Conservation (phyloP, 2,329 filamentous ascomycete species). For the Cadophora gregata region DNA sequence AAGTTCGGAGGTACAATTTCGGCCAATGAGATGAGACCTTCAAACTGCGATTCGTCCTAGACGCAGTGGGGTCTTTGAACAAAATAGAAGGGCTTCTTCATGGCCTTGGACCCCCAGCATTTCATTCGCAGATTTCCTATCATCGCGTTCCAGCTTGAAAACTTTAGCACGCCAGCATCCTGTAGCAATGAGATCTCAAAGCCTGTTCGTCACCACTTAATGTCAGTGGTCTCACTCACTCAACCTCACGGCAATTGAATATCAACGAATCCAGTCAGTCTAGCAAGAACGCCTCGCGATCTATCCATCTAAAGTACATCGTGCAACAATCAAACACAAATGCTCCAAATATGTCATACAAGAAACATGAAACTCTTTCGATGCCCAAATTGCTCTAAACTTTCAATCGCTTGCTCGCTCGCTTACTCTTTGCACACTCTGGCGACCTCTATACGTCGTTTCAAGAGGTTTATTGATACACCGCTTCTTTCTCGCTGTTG, state of each 20-base stretch:
- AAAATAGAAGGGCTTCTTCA: not conserved
- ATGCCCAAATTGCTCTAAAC: slow-evolving; percentile 1
- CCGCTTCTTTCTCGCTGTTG: not conserved
- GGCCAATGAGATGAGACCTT: not conserved
- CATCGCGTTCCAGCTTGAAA: not conserved
- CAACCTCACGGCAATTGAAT: not conserved
- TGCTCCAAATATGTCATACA: slow-evolving; percentile 5
- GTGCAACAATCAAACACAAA: not conserved
- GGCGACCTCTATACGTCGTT: not conserved
- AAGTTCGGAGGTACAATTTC: not conserved
- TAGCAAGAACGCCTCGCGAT: slow-evolving; percentile 9
- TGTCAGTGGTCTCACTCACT: not conserved
- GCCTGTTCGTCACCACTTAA: not conserved
- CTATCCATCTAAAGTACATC: slow-evolving; percentile 8
- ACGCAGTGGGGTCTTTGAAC: not conserved
- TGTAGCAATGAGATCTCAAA: not conserved
- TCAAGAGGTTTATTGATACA: not conserved
- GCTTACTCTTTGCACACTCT: not conserved
- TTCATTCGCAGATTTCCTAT: not conserved
- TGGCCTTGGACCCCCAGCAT: not conserved
- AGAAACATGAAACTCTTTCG: not conserved
- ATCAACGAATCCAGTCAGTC: not conserved
- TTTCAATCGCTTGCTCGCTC: not conserved
- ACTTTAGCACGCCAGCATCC: not conserved
- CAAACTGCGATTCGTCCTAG: not conserved